Evolutionary conservation across 306 rosid genomes (phyloP).

Genomic region (Prunus davidiana): DNA sequence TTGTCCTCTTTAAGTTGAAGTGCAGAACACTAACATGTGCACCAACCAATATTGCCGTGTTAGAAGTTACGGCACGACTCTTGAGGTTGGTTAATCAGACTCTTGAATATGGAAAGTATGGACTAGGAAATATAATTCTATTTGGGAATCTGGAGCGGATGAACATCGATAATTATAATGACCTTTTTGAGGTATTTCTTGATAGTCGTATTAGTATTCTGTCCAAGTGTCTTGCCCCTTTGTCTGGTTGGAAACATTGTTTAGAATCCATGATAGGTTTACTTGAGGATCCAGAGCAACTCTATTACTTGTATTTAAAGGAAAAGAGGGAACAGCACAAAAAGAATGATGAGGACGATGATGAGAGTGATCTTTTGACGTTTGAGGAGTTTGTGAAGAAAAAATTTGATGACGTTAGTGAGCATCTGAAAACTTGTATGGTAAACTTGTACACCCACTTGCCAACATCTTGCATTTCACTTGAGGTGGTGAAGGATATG

Average conservation of each 20-base stretch:
- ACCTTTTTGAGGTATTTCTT: constrained; percentile 28
- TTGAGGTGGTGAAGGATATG: constrained; percentile 29
- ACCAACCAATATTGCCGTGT: constrained; percentile 54
- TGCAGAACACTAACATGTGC: constrained; percentile 57
- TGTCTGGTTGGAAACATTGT: constrained; percentile 19
- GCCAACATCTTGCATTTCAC: constrained; percentile 43
- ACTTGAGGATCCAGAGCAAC: constrained; percentile 24
- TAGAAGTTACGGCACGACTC: constrained; percentile 35
- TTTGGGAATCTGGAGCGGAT: constrained; percentile 25
- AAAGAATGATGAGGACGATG: background rate
- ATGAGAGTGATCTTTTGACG: constrained; percentile 5
- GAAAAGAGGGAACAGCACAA: background rate
- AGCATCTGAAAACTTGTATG: constrained; percentile 10
- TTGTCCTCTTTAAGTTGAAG: constrained; percentile 24
- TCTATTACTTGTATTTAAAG: constrained; percentile 25
- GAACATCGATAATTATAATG: constrained; percentile 18
- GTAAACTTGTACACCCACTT: constrained; percentile 34
- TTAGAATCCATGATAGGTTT: constrained; percentile 17
- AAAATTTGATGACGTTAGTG: constrained; percentile 6
- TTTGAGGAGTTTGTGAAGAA: constrained; percentile 34
- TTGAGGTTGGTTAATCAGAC: constrained; percentile 1
- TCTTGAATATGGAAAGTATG: background rate
- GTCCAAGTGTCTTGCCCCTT: background rate
- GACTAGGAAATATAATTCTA: constrained; percentile 36
- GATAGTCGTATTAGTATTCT: constrained; percentile 19